These are phyloP conservation scores for Leccinum longicurvipes DNA, from an alignment of 768 basidiomycete genomes.

Conservation along the genomic window DNA sequence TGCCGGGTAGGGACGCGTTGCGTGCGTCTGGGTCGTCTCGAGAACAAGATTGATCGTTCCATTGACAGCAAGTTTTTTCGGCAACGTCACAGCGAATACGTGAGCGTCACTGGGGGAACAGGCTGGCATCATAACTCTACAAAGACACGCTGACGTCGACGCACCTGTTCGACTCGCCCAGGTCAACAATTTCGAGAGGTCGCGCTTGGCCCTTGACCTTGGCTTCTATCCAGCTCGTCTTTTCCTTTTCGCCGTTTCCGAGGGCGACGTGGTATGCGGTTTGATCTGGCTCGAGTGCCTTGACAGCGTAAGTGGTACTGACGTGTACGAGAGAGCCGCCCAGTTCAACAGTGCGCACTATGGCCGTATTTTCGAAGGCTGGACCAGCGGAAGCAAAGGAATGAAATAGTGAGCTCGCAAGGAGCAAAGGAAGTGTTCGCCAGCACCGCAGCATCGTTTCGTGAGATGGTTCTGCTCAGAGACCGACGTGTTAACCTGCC, in stretches of 20 bases:
- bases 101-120: constrained; percentile 41
- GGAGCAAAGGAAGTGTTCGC: constrained; percentile 47
- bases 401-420: constrained; percentile 39
- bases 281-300: constrained; percentile 59
- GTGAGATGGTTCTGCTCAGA: constrained; percentile 30
- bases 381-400: constrained; percentile 40
- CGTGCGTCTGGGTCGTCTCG: constrained; percentile 75
- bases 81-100: constrained; percentile 61
- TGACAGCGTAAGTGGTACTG: constrained; percentile 85
- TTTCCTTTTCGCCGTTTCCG: constrained; percentile 55
- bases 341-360: constrained; percentile 87
- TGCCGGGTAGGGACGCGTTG: constrained; percentile 72
- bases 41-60: constrained; percentile 73
- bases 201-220: constrained; percentile 70
- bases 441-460: constrained; percentile 40
- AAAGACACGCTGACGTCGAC: constrained; percentile 25
- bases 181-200: constrained; percentile 49
- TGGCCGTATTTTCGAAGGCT: constrained; percentile 83
- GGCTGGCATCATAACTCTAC: constrained; percentile 11
- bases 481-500: constrained; percentile 28
- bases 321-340: constrained; percentile 86
- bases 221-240: constrained; percentile 76
- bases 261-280: constrained; percentile 68
- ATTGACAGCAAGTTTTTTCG: constrained; percentile 54
- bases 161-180: constrained; percentile 51